These are phyloP conservation scores for Coniella lustricola DNA, from an alignment of 2,329 filamentous ascomycete species.

Conservation along the genomic window DNA sequence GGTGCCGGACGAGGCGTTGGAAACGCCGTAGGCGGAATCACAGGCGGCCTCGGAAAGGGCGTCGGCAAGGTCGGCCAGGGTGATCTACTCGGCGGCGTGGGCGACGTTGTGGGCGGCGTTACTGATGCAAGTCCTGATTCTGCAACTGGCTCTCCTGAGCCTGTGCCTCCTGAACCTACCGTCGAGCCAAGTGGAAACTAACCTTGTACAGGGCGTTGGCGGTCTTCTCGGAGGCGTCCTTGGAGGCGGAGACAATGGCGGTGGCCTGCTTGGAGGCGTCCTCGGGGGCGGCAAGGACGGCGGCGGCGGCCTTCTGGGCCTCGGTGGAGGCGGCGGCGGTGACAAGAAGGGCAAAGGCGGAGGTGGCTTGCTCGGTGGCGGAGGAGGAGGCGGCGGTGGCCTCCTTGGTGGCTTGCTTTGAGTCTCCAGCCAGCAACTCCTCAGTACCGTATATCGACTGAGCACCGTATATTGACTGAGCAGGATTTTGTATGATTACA, in stretches of 20 bases:
- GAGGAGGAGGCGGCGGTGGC: conserved; percentile 8
- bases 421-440: background rate
- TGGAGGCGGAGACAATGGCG: conserved; percentile 7
- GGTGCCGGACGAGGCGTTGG: conserved; percentile 12
- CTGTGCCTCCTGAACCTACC: no score
- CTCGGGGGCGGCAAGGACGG: conserved; percentile 10
- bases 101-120: conserved; percentile 15
- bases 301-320: conserved; percentile 1
- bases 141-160: no score
- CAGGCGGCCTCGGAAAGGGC: conserved; percentile 13
- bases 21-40: conserved; percentile 14
- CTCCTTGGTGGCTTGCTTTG: conserved; percentile 7
- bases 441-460: background rate
- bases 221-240: conserved; percentile 14
- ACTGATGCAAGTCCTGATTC: conserved; percentile 2
- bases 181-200: background rate
- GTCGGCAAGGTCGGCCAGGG: conserved; percentile 15
- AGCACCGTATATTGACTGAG: background rate
- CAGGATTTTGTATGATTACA: background rate
- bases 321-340: conserved; percentile 7
- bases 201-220: conserved; percentile 3
- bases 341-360: conserved; percentile 12
- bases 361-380: conserved; percentile 2
- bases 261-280: conserved; percentile 11
- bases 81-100: conserved; percentile 12